These are phyloP conservation scores for Botrytis fabae DNA, from an alignment of 2,329 filamentous ascomycete species.

Conservation along the genomic window DNA sequence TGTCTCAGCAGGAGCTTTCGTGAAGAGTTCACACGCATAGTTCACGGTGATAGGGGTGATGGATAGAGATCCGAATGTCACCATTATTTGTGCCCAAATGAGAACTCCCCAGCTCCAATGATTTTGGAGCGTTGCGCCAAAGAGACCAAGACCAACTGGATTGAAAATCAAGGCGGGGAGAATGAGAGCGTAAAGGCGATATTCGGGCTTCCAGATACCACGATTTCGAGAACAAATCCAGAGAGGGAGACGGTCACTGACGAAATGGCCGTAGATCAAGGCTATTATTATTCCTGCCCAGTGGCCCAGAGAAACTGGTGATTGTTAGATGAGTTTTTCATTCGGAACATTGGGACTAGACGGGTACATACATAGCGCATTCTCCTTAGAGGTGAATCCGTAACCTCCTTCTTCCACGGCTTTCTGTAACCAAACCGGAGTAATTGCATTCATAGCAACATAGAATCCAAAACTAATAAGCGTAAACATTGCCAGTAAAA, in stretches of 20 bases:
- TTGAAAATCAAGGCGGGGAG: conserved; percentile 40
- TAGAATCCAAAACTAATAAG: conserved; percentile 34
- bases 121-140: conserved; percentile 45
- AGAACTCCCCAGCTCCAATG: conserved; percentile 45
- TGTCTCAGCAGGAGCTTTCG: conserved; percentile 43
- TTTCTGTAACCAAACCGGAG: conserved; percentile 43
- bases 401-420: conserved; percentile 44
- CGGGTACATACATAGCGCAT: conserved; percentile 37
- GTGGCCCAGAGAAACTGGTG: conserved; percentile 43
- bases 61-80: conserved; percentile 40
- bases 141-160: conserved; percentile 43
- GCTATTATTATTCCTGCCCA: conserved; percentile 46
- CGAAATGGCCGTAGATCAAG: conserved; percentile 42
- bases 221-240: conserved; percentile 25
- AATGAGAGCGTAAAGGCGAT: conserved; percentile 42
- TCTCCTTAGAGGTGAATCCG: conserved; percentile 45
- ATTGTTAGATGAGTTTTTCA: not conserved
- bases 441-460: conserved; percentile 32
- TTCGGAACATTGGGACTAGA: not conserved
- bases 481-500: conserved; percentile 43
- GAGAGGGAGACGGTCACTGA: conserved; percentile 46
- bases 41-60: conserved; percentile 26
- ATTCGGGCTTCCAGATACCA: conserved; percentile 44
- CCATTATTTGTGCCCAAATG: conserved; percentile 44
- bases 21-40: conserved; percentile 42